Evolutionary conservation across 2,329 filamentous ascomycete genomes (phyloP).

Genomic region (Neopestalotiopsis sp.): DNA sequence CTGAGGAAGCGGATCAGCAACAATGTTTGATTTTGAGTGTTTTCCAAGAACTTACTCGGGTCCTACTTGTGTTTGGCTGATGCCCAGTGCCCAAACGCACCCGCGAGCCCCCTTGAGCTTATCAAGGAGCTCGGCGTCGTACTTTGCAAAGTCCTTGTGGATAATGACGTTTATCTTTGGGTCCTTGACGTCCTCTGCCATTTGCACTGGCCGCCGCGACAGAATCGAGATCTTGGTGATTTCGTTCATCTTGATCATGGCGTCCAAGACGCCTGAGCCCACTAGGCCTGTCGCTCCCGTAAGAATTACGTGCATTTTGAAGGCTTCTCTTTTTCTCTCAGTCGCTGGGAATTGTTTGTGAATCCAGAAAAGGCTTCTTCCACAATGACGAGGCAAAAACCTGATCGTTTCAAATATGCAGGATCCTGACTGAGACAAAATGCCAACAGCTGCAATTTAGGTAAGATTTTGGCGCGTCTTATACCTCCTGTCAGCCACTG

Average conservation of each 20-base stretch:
- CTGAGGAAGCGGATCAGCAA: slow-evolving; percentile 29
- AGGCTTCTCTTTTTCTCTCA: not conserved
- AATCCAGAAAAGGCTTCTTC: too few relatives aligned
- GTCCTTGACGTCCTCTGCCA: slow-evolving; percentile 62
- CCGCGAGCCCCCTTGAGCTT: slow-evolving; percentile 68
- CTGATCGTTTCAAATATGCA: not conserved
- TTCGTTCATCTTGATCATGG: slow-evolving; percentile 60
- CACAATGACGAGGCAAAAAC: too few relatives aligned
- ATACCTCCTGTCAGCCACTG: not conserved
- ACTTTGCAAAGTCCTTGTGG: slow-evolving; percentile 69
- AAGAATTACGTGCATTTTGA: slow-evolving; percentile 66
- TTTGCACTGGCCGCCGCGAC: slow-evolving; percentile 57
- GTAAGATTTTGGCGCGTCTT: not conserved
- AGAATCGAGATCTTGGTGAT: slow-evolving; percentile 70
- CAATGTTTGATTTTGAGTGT: not conserved
- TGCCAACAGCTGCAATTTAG: not conserved
- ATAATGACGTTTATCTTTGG: slow-evolving; percentile 68
- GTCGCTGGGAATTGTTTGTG: too few relatives aligned
- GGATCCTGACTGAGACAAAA: not conserved
- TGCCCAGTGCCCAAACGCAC: slow-evolving; percentile 77
- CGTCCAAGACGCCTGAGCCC: slow-evolving; percentile 64
- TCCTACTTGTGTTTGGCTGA: slow-evolving; percentile 62
- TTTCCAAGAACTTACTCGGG: slow-evolving; percentile 53
- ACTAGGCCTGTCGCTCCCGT: slow-evolving; percentile 73
- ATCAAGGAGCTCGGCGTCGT: slow-evolving; percentile 59